Percentiles rank a stretch among this genome's conserved stretches.
Conservation (phyloP, 106 monocot species). For the Dioscorea dumetorum region DNA sequence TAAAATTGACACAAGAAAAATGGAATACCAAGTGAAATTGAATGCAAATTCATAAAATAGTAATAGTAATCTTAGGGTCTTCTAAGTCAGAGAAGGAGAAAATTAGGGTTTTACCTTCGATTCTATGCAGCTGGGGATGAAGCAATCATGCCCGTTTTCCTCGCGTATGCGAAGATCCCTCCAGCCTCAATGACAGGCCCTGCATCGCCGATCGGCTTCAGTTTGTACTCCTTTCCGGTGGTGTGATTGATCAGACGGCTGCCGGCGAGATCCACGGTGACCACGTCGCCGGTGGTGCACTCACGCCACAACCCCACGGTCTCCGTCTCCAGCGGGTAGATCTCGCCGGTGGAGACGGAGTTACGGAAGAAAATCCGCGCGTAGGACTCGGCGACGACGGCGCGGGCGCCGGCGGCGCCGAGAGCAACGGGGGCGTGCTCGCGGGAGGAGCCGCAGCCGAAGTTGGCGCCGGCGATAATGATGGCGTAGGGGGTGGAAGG, state of each 20-base stretch:
- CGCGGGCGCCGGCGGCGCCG: conserved; percentile 67
- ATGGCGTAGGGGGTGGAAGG: conserved; percentile 46
- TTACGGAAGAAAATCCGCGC: conserved; percentile 93
- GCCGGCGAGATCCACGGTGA: conserved; percentile 63
- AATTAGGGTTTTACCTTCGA: background rate
- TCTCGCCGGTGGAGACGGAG: conserved; percentile 89
- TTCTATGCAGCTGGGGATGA: conserved; percentile 2
- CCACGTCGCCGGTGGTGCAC: conserved; percentile 71
- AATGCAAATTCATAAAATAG: too few species aligned
- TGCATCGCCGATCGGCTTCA: conserved; percentile 93
- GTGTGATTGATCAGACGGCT: conserved; percentile 61
- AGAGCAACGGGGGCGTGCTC: conserved; percentile 96
- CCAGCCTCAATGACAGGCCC: conserved; percentile 95
- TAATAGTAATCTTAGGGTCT: too few species aligned
- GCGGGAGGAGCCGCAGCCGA: conserved; percentile 96
- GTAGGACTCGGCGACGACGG: conserved; percentile 78
- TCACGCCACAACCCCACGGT: conserved; percentile 48
- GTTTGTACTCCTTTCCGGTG: conserved; percentile 63
- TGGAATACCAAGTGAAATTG: too few species aligned
- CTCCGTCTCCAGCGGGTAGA: conserved; percentile 82
- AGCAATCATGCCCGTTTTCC: conserved; percentile 90
- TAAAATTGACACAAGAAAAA: too few species aligned
- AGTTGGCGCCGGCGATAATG: conserved; percentile 78
- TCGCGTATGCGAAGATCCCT: conserved; percentile 93
- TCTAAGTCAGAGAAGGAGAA: background rate